Evolutionary conservation across 2,329 filamentous ascomycete genomes (phyloP), one percentile per base, ranked within the genome.

Genomic region (Akanthomyces uredinophilus): DNA sequence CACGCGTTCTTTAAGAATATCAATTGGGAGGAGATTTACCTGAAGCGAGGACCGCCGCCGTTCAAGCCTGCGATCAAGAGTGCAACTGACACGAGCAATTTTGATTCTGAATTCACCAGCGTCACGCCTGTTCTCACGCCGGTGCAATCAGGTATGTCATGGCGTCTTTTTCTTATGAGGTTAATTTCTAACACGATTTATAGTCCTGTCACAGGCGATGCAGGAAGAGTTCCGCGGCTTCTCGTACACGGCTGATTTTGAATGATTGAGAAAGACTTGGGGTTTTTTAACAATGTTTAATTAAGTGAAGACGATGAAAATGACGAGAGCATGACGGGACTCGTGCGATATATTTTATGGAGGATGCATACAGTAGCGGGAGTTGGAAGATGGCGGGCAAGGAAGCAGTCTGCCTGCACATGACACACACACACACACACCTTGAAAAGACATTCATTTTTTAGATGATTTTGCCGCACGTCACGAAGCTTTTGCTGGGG

Each of bases 211-310:
- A 32, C 95, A 98, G 81, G 92, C 92, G 49, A 98, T 98, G 93
- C 95, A 99, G 79, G 95, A 99, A 80, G 93, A 99, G 75, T 99
- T 99, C 89, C 87, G 95, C 64, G 95, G 95, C 67, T 99, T 99
- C 81, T 98, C 94, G 29, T 99, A 99, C 78, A 95, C 91, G 58
- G 91, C 91, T 64, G 92, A 96, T 75, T 96, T 96, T 78, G 89
- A 89, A 65, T 93, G 80, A 74, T 66, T 61, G 60, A 66, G 50
- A 27, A 37, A 56, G 41, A 3, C 46, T 59, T 54, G 27, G 29
- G n/a, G n/a, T n/a, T 51, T 62, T 58, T 56, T 69, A 66, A 37
- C 20, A 46, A 41, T 47, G 52, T 51, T 44, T 49, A 50, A 64
- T 50, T 27, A 55, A 22, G 27, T 52, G 18, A 58, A 56, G 24